Evolutionary conservation across 306 rosid genomes (phyloP), one percentile per base, ranked within the genome.

Genomic region (Citrullus amarus): DNA sequence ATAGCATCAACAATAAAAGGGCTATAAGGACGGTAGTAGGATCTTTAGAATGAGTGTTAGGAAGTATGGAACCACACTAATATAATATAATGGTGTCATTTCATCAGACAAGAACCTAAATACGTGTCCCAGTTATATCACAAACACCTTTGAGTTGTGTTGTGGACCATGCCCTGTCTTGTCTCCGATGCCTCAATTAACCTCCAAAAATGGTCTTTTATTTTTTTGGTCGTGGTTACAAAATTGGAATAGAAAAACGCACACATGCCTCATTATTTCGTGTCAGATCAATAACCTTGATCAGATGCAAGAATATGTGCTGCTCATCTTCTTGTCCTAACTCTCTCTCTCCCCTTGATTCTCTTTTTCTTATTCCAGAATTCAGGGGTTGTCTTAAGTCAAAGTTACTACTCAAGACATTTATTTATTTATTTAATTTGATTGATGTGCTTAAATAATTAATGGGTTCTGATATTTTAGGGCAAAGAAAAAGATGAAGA

Each of bases 51-150:
- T 5, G 34, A 41, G 75, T n/a, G 55, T 44, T 11, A 28, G 44
- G 43, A 50, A 48, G 60, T 48, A 25, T 48, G 60, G 60, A 7
- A 16, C 41, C 59, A 72, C 41, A 46, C 17, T 48, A 12, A 48
- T 14, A 34, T 0, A 54, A 5, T 34, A 50, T 62, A 72, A 62
- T 80, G 79, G 82, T 66, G 84, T 82, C 86, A 67, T 67, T 74
- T 83, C 83, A 78, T 83, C 79, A 78, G 78, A 78, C 57, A 59
- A 80, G 82, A 57, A 78, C 86, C 86, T 73, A 17, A 67, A 74
- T 17, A 80, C 56, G 67, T 85, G 82, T 73, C 78, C 25, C 56
- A 36, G 22, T 76, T 51, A 25, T 70, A 25, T 70, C 9, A 67
- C 62, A 3, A 51, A 59, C 59, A 15, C 41, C 77, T 15, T 72